A percentile compares a stretch with the other conserved stretches of the same genome.
Evolutionary conservation across 768 basidiomycete species (phyloP).

Genomic region (Auricularia heimuer): DNA sequence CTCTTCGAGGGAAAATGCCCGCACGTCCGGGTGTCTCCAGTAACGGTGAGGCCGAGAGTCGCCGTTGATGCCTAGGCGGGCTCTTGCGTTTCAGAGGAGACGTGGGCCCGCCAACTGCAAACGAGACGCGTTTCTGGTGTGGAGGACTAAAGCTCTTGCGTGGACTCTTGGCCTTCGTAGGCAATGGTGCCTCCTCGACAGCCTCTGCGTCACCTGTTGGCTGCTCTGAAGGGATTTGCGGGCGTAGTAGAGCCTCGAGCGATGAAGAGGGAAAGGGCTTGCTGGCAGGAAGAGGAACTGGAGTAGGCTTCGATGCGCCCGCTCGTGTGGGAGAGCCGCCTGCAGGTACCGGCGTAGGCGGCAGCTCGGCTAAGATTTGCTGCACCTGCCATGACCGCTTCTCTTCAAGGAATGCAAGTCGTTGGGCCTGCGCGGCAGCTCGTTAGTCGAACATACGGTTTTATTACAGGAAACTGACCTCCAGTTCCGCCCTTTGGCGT

Average conservation of each 20-base stretch:
- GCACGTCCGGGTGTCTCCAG: neutral
- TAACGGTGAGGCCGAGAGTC: neutral
- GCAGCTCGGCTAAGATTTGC: conserved; percentile 48
- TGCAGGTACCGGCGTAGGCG: conserved; percentile 27
- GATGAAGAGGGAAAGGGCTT: conserved; percentile 39
- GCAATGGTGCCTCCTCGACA: neutral
- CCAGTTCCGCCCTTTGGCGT: conserved; percentile 48
- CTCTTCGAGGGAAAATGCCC: neutral
- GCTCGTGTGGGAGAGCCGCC: conserved; percentile 13
- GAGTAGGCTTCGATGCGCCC: conserved; percentile 9
- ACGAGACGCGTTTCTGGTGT: neutral
- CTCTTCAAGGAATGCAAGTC: conserved; percentile 52
- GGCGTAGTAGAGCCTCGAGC: neutral
- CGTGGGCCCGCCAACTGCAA: neutral
- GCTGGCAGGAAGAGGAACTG: conserved; percentile 47
- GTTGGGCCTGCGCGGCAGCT: conserved; percentile 34
- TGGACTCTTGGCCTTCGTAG: neutral
- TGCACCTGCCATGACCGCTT: conserved; percentile 65
- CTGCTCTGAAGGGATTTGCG: neutral
- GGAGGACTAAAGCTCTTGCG: neutral
- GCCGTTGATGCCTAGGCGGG: neutral
- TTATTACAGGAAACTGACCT: conserved; percentile 15
- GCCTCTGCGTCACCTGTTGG: neutral
- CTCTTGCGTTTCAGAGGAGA: neutral
- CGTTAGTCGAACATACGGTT: no score